Evolutionary conservation across 805 yeast genomes (phyloP), one percentile per base, ranked within the genome.

Genomic region (Zygoascus tannicola): DNA sequence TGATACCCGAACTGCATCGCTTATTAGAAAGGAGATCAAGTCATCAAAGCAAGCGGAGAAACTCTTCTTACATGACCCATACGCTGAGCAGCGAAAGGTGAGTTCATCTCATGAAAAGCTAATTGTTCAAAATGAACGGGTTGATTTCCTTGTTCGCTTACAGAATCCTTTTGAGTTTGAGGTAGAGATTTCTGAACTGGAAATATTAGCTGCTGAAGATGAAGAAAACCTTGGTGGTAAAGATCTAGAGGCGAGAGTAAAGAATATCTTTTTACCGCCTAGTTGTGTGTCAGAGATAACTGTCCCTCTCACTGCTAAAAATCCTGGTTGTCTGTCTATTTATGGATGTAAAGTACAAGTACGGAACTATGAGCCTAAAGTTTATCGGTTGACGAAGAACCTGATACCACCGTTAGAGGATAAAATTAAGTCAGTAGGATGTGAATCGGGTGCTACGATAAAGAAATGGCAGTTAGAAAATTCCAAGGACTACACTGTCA

Each of bases 81-180:
- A 53, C 46, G 55, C 57, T 7, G 14, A 23, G 18, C 32, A 22
- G 19, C 40, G 3, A 20, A 57, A 52, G 33, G 49, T 53, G 18
- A 50, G 51, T 1, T 47, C 48, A 16, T 44, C 41, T 1, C 48
- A 56, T 36, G 54, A 42, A 23, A 54, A 62, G 48, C 55, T 67
- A 16, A 51, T 78, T 4, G 78, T 79, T 15, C 75, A 74, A 50
- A 83, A 78, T 28, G 95, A 86, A 43, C 66, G 73, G 3, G 73
- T 75, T 10, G 81, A 77, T 45, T 65, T 83, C 15, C 57, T 66
- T 4, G 64, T 85, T 1, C 64, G 68, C 2, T 55, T 88, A 5
- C 87, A 82, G 56, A 90, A 90, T 57, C 95, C 95, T 5, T 85
- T 77, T 63, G 74, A 75, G 4, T 85, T 85, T 59, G 85, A 81